These are phyloP conservation scores for Magnaporthales sp. DNA, from an alignment of 2,329 filamentous ascomycete genomes.

Conservation along the genomic window DNA sequence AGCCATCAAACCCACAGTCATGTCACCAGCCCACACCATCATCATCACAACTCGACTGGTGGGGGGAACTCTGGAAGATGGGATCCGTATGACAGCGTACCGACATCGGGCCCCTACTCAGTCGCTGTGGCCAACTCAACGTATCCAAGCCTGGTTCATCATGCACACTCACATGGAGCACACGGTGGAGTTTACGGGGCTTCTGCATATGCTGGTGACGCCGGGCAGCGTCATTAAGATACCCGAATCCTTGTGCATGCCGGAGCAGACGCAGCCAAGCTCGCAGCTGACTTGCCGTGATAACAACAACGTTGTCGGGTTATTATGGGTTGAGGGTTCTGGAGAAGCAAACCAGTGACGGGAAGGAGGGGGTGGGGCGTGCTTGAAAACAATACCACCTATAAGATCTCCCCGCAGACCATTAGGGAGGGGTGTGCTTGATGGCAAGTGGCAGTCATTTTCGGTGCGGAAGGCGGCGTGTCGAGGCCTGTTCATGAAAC, in stretches of 20 bases:
- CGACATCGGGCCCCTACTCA: background rate
- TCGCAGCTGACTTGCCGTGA: background rate
- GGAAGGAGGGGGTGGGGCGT: background rate
- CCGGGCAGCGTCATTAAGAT: background rate
- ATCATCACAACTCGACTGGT: conserved; percentile 5
- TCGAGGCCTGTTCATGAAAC: background rate
- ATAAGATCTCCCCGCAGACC: background rate
- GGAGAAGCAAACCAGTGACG: background rate
- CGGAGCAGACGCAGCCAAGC: background rate
- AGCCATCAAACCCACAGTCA: conserved; percentile 12
- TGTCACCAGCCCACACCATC: conserved; percentile 12
- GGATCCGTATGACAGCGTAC: background rate
- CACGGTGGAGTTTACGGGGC: background rate
- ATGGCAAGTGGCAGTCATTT: background rate
- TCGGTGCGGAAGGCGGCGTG: background rate
- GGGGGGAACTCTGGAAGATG: background rate
- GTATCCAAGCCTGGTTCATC: background rate
- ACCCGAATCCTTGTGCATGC: background rate
- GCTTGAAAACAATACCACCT: background rate
- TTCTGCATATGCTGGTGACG: background rate
- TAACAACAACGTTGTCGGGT: background rate
- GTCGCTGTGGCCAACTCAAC: background rate
- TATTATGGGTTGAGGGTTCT: background rate
- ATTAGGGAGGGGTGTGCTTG: background rate
- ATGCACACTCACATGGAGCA: conserved; percentile 2